Percentiles rank a stretch among this genome's conserved stretches.
These are phyloP conservation scores for Sequoia sempervirens DNA, from an alignment of 75 land plant species.

Conservation along the genomic window DNA sequence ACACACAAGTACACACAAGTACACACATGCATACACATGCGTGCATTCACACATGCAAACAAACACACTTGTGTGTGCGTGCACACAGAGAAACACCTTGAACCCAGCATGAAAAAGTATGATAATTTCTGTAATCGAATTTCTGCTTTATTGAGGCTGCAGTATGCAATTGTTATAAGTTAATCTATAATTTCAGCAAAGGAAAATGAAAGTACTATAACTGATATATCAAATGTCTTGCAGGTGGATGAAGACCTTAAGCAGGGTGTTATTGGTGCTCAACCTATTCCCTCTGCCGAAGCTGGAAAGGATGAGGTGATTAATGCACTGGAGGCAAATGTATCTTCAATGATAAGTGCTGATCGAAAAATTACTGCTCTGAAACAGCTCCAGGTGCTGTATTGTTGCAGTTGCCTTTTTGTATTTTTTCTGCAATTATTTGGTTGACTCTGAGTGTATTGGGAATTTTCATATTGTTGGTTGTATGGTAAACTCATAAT, in stretches of 20 bases:
- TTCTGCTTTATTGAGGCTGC: not conserved
- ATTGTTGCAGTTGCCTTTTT: not conserved
- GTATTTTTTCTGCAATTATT: not conserved
- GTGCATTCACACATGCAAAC: no score
- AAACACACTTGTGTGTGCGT: not conserved
- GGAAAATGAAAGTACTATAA: not conserved
- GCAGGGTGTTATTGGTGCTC: conserved; percentile 57
- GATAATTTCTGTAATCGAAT: not conserved
- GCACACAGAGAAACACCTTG: not conserved
- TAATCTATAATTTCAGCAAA: not conserved
- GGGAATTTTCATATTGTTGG: not conserved
- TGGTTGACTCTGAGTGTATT: conserved; percentile 2
- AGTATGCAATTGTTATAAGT: not conserved
- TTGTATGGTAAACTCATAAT: conserved; percentile 1
- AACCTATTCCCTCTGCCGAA: conserved; percentile 60
- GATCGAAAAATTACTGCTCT: conserved; percentile 93
- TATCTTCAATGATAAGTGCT: conserved; percentile 91
- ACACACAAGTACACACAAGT: no score
- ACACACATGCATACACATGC: no score
- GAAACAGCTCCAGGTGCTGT: conserved; percentile 83
- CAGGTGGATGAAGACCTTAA: conserved; percentile 77
- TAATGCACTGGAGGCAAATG: conserved; percentile 75
- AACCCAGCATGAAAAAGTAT: conserved; percentile 2
- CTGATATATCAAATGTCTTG: conserved; percentile 3
- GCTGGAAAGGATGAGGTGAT: conserved; percentile 71